phyloP scores from a whole-genome alignment of 2,329 filamentous ascomycete species.

The Colletotrichum viniferum region DNA sequence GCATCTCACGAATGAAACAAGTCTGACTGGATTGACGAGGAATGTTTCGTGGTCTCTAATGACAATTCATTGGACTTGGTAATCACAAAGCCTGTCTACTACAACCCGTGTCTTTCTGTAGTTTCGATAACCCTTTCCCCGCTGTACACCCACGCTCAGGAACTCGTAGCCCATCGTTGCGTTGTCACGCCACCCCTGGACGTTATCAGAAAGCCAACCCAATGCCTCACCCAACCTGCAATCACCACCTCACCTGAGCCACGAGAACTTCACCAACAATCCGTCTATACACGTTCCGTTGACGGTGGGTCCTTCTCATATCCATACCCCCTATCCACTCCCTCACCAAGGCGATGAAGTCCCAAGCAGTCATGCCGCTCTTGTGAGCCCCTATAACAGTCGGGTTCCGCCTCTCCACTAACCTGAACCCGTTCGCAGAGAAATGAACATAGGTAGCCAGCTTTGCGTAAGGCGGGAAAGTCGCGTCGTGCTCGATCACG shows the following conservation, averaged over 20 bases:
- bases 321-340: neutral
- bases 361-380: neutral
- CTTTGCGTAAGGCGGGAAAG: neutral
- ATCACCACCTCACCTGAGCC: neutral
- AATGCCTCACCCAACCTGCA: neutral
- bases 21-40: neutral
- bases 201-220: neutral
- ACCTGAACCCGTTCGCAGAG: neutral
- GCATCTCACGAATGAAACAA: neutral
- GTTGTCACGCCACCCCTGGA: neutral
- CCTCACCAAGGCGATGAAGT: neutral
- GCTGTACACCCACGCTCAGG: neutral
- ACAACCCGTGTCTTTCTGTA: neutral
- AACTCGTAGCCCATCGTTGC: neutral
- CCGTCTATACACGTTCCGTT: neutral
- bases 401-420: neutral
- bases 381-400: neutral
- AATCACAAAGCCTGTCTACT: neutral
- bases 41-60: neutral
- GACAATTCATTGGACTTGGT: neutral
- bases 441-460: neutral
- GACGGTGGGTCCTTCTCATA: neutral
- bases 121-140: neutral
- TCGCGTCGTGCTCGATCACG: neutral
- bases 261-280: neutral